Base-by-base conservation (phyloP, 768 basidiomycete species). In the Leccinum incarnatum region DNA sequence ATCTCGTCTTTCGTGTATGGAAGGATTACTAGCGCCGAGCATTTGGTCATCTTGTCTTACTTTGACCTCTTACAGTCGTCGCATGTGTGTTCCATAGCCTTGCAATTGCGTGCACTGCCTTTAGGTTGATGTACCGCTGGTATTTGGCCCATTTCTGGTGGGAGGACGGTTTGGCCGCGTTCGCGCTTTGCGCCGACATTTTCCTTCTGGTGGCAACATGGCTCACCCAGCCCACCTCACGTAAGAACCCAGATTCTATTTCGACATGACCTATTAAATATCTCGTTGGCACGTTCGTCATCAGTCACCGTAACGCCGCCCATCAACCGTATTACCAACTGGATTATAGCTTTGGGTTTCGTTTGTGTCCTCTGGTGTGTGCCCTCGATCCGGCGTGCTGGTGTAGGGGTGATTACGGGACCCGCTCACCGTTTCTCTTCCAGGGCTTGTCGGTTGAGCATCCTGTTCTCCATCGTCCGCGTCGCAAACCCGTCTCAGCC, bases 151-250 rank as follows among this genome's bases (percentile, higher is more conserved):
- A 51, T 17, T 71, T 71, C 19, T 69, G 72, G 67, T 72, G 71
- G 72, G 71, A 74, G 42, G 72, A 72, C 34, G 58, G 48, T 5
- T 69, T 62, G 63, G 69, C 65, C 3, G 49, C 54, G n/a, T 40
- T 69, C 1, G 72, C 69, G 5, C 61, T 72, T 15, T 30, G 14
- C 10, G 47, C 45, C n/a, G 71, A 72, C 5, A 21, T 63, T 2
- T 0, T 57, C 27, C 62, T 61, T 53, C 48, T 72, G 2, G 53
- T 51, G 8, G 40, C 59, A 2, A 50, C 55, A 7, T 57, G 37
- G 54, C 12, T 73, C 4, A 21, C 60, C 3, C 6, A 3, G n/a
- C 45, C 51, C 10, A 4, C 17, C 17, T 36, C 29, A 51, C 32
- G 67, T 64, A 51, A 57, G 59, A 8, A 7, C 5, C 5, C 10